A percentile compares a stretch with the other conserved stretches of the same genome.
phyloP scores from a whole-genome alignment of 805 yeast species.

The Isabelozyma pseudorhagii region DNA sequence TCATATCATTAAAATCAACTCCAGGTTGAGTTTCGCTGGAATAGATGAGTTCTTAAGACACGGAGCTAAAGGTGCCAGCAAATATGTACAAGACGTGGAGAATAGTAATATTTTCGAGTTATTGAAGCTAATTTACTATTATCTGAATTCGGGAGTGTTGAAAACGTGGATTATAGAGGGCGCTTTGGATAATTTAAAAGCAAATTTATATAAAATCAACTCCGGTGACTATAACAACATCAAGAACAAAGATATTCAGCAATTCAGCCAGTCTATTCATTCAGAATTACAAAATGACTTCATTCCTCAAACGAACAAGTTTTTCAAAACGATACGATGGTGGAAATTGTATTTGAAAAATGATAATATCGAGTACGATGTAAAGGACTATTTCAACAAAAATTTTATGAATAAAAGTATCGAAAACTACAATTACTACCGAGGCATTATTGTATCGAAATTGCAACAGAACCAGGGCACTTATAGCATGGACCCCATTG shows the following conservation, averaged over 20 bases:
- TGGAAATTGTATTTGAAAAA: constrained; percentile 41
- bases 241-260: constrained; percentile 18
- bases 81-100: constrained; percentile 24
- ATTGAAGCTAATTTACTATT: constrained; percentile 26
- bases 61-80: constrained; percentile 30
- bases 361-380: constrained; percentile 41
- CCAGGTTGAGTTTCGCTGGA: constrained; percentile 23
- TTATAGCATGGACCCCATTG: constrained; percentile 9
- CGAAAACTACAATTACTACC: constrained; percentile 31
- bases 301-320: constrained; percentile 30
- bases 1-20: constrained; percentile 32
- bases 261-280: constrained; percentile 30
- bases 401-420: constrained; percentile 38
- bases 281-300: constrained; percentile 33
- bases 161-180: constrained; percentile 14
- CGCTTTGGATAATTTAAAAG: constrained; percentile 13
- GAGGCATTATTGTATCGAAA: constrained; percentile 34
- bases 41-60: constrained; percentile 23
- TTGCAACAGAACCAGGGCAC: constrained; percentile 21
- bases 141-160: constrained; percentile 20
- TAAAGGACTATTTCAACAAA: constrained; percentile 34
- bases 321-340: constrained; percentile 32
- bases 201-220: constrained; percentile 6
- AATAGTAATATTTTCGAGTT: constrained; percentile 36
- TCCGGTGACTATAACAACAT: constrained; percentile 9